Evolutionary conservation across 2,329 filamentous ascomycete genomes (phyloP), one percentile per base, ranked within the genome.

Genomic region (Penicillium olsonii): DNA sequence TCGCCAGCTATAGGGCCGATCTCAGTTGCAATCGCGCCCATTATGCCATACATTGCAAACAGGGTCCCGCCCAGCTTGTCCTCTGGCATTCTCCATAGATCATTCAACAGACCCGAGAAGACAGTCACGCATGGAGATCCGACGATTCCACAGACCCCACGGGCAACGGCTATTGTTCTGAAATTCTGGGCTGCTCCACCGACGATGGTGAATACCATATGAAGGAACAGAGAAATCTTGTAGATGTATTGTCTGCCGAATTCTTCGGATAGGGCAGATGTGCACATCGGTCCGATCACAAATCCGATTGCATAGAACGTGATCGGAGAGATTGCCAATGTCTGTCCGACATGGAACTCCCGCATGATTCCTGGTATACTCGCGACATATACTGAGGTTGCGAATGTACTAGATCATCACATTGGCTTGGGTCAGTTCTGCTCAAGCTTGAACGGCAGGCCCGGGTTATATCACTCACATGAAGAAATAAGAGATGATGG

Each of bases 301-400:
- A 38, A 38, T 20, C 37, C 37, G 14, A 38, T 38, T 20, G 37
- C 37, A 38, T 38, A 38, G 17, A 38, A 38, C 2, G 37, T 38
- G 2, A 38, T 38, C 8, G 37, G 34, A 15, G 41, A 31, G 11
- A 52, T 42, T 17, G 50, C 50, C 24, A 48, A 34, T n/a, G 45
- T 52, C n/a, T 37, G 12, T 20, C 37, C 15, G 17, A 52, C 24
- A 4, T 38, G 27, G 20, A 52, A 52, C 18, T 52, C 44, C 11
- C 5, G 2, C 45, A 48, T 48, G 15, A 52, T 48, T 11, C 45
- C 50, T 2, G 40, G 41, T n/a, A 52, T 48, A 34, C 45, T 45
- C 2, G 50, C 50, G 27, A 52, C 41, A 40, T 52, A 52, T 9
- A 52, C 37, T 6, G 50, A 52, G 7, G 45, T 52, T 17, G 50